A percentile compares a stretch with the other conserved stretches of the same genome.
Evolutionary conservation across 768 basidiomycete species (phyloP).

Genomic region (Tricholoma hemisulphureum): DNA sequence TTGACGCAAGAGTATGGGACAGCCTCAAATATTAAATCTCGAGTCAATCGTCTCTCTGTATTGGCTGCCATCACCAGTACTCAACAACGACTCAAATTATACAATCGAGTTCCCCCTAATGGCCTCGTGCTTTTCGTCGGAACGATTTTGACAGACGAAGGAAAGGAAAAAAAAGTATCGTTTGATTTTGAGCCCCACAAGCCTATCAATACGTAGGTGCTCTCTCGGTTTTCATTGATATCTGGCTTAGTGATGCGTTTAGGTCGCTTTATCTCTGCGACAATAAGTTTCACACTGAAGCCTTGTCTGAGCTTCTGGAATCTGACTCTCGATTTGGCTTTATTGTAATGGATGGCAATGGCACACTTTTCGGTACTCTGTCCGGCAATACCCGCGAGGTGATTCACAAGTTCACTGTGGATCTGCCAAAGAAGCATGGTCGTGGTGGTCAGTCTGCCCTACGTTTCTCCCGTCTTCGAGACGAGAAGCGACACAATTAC

Average conservation of each 20-base stretch:
- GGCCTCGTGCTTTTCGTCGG: slow-evolving; percentile 98
- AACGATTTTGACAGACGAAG: slow-evolving; percentile 96
- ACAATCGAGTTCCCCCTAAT: slow-evolving; percentile 94
- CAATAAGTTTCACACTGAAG: slow-evolving; percentile 99
- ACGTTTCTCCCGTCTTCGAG: slow-evolving; percentile 98
- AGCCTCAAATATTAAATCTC: slow-evolving; percentile 99
- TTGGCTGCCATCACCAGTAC: slow-evolving; percentile 98
- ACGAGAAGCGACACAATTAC: slow-evolving; percentile 99
- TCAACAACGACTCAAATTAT: slow-evolving; percentile 95
- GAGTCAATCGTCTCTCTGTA: slow-evolving; percentile 96
- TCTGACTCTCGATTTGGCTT: slow-evolving; percentile 98
- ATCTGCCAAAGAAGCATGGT: slow-evolving; percentile 99
- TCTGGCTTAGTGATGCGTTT: slow-evolving; percentile 8
- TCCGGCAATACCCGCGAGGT: slow-evolving; percentile 97
- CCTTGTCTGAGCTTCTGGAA: slow-evolving; percentile 92
- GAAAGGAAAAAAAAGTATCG: slow-evolving; percentile 98
- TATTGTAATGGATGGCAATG: slow-evolving; percentile 99
- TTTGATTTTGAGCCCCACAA: slow-evolving; percentile 99
- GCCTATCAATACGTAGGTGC: slow-evolving; percentile 92
- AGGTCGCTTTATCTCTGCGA: slow-evolving; percentile 98
- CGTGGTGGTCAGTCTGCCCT: slow-evolving; percentile 99
- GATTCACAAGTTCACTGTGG: slow-evolving; percentile 97
- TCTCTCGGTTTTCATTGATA: neutral
- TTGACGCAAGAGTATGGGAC: slow-evolving; percentile 98
- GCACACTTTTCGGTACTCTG: slow-evolving; percentile 92